phyloP scores from a whole-genome alignment of 148 eudicot species.

The Cornus controversa region DNA sequence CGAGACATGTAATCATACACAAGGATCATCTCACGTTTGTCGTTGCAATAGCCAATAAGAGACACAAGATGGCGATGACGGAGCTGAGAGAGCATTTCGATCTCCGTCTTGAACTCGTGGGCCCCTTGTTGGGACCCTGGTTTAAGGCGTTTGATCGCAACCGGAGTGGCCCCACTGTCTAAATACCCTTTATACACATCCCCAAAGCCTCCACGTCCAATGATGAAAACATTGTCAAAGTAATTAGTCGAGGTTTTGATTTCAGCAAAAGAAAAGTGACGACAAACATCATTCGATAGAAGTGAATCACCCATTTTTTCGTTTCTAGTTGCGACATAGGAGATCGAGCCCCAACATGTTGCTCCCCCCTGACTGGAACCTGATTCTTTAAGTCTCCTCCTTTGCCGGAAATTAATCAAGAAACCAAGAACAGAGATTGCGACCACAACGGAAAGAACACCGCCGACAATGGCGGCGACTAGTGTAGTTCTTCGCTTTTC shows the following conservation, averaged over 20 bases:
- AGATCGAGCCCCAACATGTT: too few relatives aligned
- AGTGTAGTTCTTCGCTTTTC: neutral
- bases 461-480: neutral
- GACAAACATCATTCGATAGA: neutral
- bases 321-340: too few relatives aligned
- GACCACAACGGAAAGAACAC: neutral
- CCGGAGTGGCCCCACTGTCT: neutral
- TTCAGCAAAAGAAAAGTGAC: slow-evolving; percentile 9
- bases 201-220: slow-evolving; percentile 24
- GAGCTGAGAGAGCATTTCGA: slow-evolving; percentile 12
- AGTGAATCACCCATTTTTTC: neutral
- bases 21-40: slow-evolving; percentile 23
- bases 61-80: slow-evolving; percentile 15
- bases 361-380: too few relatives aligned
- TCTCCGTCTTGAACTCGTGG: slow-evolving; percentile 14
- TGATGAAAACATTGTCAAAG: slow-evolving; percentile 7
- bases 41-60: slow-evolving; percentile 25
- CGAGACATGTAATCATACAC: slow-evolving; percentile 27
- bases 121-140: slow-evolving; percentile 12
- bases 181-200: slow-evolving; percentile 22
- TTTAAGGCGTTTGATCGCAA: slow-evolving; percentile 14
- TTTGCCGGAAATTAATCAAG: neutral
- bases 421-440: neutral
- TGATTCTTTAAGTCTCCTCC: neutral
- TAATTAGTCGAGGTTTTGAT: neutral